Evolutionary conservation across 1,284 basidiomycete genomes (phyloP), one percentile per base, ranked within the genome.

Genomic region (Anthracocystis setariae): DNA sequence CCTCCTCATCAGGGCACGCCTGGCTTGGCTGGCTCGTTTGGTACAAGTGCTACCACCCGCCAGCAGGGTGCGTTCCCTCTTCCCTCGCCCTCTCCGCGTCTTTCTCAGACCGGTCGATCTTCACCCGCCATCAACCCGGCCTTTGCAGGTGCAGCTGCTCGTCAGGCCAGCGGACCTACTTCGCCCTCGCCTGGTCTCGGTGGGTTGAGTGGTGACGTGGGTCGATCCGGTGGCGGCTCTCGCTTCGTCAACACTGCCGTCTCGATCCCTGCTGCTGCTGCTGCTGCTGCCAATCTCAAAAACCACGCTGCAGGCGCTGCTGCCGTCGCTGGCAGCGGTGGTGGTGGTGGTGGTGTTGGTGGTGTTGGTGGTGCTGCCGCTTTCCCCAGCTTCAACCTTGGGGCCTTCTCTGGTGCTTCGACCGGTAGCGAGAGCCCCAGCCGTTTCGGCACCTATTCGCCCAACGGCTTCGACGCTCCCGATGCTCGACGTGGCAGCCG

Each of bases 1-100:
- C 84, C 66, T 56, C 84, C 57, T 12, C 89, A 90, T 2, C 62
- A 66, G 8, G 60, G 46, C 18, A 70, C 69, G 18, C 63, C 74
- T 15, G 58, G 59, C 46, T 69, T 63, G 42, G 59, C 63, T 35
- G 43, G 67, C n/a, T 56, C 67, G 3, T 69, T 73, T 18, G 59
- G 58, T 37, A 54, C 55, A 25, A 67, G 71, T 33, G 61, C 65
- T 13, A 54, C 65, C 10, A 54, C 56, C 7, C 71, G 66, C 18
- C 62, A 58, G 29, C 46, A 51, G 42, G 49, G 55, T 51, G 55
- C 55, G 21, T 68, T 65, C 38, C 73, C 55, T 33, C 55, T 68
- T 10, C 69, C 62, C 33, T 65, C 61, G 25, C 67, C 63, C 47
- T 69, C 73, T 33, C 64, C 69, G 1, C 62, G 58, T 35, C 61